Evolutionary conservation across 768 basidiomycete genomes (phyloP).

Genomic region (Thelephora ganbajun): DNA sequence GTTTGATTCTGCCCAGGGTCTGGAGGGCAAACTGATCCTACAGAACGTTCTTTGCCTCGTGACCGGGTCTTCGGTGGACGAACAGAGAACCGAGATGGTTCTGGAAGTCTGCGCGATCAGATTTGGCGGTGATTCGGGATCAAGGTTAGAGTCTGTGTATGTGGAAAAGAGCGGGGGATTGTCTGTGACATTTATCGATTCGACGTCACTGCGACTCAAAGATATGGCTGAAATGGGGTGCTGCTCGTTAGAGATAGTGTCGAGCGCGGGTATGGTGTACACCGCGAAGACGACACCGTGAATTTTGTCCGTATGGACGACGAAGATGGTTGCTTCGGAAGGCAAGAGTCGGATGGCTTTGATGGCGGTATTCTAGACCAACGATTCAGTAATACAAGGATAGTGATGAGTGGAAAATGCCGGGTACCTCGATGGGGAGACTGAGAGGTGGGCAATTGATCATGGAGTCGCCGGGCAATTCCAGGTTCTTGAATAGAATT

Average conservation of each 20-base stretch:
- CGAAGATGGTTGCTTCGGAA: constrained; percentile 9
- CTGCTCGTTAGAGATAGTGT: constrained; percentile 1
- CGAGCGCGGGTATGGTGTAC: constrained; percentile 5
- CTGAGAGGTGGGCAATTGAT: constrained; percentile 19
- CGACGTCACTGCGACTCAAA: neutral
- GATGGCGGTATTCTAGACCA: constrained; percentile 2
- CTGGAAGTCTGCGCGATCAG: neutral
- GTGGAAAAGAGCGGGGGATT: neutral
- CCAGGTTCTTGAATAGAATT: constrained; percentile 29
- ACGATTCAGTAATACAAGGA: neutral
- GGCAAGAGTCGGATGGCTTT: constrained; percentile 11
- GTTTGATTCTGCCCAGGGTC: neutral
- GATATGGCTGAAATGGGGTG: neutral
- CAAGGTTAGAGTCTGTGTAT: neutral
- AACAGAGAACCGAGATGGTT: neutral
- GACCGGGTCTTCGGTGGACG: neutral
- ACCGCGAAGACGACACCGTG: constrained; percentile 7
- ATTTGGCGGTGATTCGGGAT: neutral
- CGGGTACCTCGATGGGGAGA: neutral
- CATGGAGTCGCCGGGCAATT: constrained; percentile 20
- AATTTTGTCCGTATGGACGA: constrained; percentile 9
- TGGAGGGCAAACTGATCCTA: neutral
- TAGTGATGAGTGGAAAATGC: neutral
- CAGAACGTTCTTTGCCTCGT: neutral
- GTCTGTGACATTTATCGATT: neutral